These are phyloP conservation scores for Globisporangium echinulatum DNA, from an alignment of 352 stramenopile species.

Conservation along the genomic window DNA sequence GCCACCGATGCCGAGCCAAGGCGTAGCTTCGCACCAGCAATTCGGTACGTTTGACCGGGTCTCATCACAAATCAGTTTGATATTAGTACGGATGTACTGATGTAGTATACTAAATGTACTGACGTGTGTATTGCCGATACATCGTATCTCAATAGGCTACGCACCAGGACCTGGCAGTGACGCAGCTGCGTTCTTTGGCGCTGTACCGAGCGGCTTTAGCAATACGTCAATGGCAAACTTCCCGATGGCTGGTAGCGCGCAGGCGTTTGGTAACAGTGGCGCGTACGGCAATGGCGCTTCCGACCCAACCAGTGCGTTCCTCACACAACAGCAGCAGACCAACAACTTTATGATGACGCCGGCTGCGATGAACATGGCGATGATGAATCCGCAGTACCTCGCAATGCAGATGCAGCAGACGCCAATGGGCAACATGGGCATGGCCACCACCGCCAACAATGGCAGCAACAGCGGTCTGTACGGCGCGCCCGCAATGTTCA, in stretches of 20 bases:
- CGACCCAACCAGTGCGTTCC: conserved; percentile 8
- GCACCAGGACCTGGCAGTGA: too few species aligned
- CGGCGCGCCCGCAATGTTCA: conserved; percentile 19
- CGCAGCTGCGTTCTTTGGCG: conserved; percentile 7
- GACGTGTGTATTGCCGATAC: background rate
- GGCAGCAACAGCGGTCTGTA: conserved; percentile 22
- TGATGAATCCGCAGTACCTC: conserved; percentile 61
- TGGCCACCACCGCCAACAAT: conserved; percentile 14
- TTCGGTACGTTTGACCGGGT: conserved; percentile 5
- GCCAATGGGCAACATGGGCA: conserved; percentile 26
- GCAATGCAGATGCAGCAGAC: conserved; percentile 34
- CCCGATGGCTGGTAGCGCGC: conserved; percentile 11
- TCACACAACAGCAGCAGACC: conserved; percentile 25
- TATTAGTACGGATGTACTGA: too few species aligned
- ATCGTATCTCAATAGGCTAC: background rate
- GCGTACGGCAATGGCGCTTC: conserved; percentile 1
- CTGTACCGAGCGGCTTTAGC: conserved; percentile 6
- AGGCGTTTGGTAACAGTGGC: conserved; percentile 15
- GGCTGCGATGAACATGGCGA: conserved; percentile 21
- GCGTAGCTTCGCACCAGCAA: conserved; percentile 1
- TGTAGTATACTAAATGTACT: background rate
- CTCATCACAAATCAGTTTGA: background rate
- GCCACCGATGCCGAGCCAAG: conserved; percentile 24
- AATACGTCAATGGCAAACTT: conserved; percentile 16
- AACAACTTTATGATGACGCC: conserved; percentile 41